These are phyloP conservation scores for Entamoeba histolytica DNA, from an alignment of 208 protist genomes.

Conservation along the genomic window DNA sequence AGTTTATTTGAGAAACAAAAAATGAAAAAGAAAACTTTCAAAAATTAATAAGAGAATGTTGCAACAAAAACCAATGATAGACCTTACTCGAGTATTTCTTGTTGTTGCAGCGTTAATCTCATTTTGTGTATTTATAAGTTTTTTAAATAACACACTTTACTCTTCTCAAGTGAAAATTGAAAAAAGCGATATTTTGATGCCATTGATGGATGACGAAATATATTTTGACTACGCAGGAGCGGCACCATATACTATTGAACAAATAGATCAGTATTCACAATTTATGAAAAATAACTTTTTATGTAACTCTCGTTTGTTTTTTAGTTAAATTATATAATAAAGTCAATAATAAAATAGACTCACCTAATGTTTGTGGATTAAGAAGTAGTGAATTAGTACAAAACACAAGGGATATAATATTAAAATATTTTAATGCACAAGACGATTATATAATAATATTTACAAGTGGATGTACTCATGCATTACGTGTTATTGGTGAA, in stretches of 20 bases:
- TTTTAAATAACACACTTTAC: too few relatives aligned
- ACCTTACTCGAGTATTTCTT: too few relatives aligned
- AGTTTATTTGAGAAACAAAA: too few relatives aligned
- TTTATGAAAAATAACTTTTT: conserved; percentile 19
- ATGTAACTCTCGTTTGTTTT: conserved; percentile 31
- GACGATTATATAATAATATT: conserved; percentile 27
- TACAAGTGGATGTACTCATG: conserved; percentile 19
- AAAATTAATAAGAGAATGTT: too few relatives aligned
- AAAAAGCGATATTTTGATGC: too few relatives aligned
- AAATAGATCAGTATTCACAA: conserved; percentile 14
- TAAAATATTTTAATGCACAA: conserved; percentile 40
- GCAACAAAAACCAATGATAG: too few relatives aligned
- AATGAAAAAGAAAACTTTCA: too few relatives aligned
- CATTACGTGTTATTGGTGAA: conserved; percentile 14
- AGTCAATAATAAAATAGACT: not conserved
- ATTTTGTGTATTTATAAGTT: too few relatives aligned
- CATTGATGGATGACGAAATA: conserved; percentile 7
- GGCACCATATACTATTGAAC: conserved; percentile 20
- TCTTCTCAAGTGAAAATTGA: too few relatives aligned
- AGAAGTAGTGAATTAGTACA: conserved; percentile 16
- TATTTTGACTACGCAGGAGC: conserved; percentile 44
- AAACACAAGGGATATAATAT: conserved; percentile 22
- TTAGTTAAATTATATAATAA: not conserved
- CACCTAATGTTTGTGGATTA: not conserved
- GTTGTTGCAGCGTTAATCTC: too few relatives aligned